Evolutionary conservation across 352 stramenopile genomes (phyloP).

Genomic region (Phytophthora chlamydospora): DNA sequence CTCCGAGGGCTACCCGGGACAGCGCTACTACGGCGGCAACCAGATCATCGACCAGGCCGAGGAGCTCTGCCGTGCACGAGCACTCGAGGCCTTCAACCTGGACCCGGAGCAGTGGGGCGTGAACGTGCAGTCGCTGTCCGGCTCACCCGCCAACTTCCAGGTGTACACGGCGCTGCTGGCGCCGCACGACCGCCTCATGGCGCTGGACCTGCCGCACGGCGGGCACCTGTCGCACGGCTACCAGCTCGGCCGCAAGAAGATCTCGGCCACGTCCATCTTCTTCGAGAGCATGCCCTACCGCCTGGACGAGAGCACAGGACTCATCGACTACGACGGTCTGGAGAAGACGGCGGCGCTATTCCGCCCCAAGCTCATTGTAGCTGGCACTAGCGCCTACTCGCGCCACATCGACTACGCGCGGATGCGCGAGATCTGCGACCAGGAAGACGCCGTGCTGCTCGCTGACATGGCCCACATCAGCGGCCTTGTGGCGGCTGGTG

Average conservation of each 20-base stretch:
- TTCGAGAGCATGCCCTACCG: constrained; percentile 99
- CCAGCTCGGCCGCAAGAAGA: constrained; percentile 99
- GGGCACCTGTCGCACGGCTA: constrained; percentile 99
- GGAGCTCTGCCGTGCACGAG: constrained; percentile 96
- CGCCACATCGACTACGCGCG: constrained; percentile 99
- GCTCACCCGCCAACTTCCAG: constrained; percentile 99
- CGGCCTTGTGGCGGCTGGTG: constrained; percentile 95
- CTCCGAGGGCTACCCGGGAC: constrained; percentile 96
- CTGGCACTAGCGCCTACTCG: constrained; percentile 98
- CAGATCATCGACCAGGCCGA: constrained; percentile 99
- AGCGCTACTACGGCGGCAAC: constrained; percentile 98
- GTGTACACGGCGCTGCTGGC: constrained; percentile 98
- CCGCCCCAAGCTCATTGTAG: constrained; percentile 98
- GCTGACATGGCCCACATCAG: constrained; percentile 99
- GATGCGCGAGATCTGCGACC: constrained; percentile 96
- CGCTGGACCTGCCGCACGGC: constrained; percentile 98
- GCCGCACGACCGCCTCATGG: constrained; percentile 99
- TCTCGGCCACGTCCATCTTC: constrained; percentile 98
- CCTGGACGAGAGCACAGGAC: constrained; percentile 94
- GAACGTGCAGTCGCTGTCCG: constrained; percentile 98
- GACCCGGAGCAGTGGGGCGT: constrained; percentile 96
- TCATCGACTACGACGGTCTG: constrained; percentile 99
- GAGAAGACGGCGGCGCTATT: constrained; percentile 94
- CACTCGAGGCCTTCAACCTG: constrained; percentile 97
- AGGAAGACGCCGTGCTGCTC: constrained; percentile 96